Percentiles rank a stretch among this genome's conserved stretches.
Conservation (phyloP, 495 filamentous ascomycete genomes). For the Sordaria brevicollis region DNA sequence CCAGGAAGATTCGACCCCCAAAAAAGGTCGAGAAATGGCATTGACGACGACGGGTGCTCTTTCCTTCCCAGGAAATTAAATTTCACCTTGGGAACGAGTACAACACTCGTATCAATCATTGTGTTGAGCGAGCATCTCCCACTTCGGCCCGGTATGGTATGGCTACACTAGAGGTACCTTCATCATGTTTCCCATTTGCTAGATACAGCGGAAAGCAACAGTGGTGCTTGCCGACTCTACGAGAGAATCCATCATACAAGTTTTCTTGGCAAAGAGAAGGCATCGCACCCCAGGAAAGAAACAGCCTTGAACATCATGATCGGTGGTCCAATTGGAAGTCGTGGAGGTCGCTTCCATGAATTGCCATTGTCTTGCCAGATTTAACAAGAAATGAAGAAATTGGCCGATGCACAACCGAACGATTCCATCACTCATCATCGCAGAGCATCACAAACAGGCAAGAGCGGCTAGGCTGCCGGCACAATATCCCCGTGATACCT, state of each 20-base stretch:
- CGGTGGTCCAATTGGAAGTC: neutral
- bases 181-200: neutral
- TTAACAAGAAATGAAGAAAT: neutral
- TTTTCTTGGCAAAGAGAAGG: neutral
- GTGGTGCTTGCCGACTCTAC: neutral
- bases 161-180: neutral
- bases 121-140: neutral
- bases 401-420: neutral
- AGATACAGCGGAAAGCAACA: neutral
- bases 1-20: neutral
- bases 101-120: neutral
- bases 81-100: neutral
- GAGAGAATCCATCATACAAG: neutral
- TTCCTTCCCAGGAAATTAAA: neutral
- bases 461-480: neutral
- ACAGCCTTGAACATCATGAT: neutral
- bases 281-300: neutral
- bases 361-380: neutral
- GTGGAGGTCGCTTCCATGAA: neutral
- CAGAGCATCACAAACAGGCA: neutral
- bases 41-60: neutral
- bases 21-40: neutral
- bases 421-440: neutral
- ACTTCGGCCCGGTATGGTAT: neutral
- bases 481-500: conserved; percentile 1